phyloP scores from a whole-genome alignment of 129 eudicot genomes.

The Pulicaria dysenterica region DNA sequence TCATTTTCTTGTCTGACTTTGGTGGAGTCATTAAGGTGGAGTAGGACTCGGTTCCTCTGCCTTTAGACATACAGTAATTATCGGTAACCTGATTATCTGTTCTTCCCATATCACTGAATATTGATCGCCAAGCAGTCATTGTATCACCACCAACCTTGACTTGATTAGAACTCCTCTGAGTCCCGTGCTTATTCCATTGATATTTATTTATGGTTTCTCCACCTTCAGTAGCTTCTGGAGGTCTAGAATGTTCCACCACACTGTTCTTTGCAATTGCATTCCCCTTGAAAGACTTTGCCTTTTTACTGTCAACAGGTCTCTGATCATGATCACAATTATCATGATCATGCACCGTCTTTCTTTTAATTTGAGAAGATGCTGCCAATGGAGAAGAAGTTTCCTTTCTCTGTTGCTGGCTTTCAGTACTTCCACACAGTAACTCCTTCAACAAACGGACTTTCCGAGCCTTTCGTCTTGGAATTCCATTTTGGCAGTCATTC shows the following conservation, averaged over 20 bases:
- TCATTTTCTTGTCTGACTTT: constrained; percentile 37
- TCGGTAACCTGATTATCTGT: constrained; percentile 25
- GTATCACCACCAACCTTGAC: constrained; percentile 28
- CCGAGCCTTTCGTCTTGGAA: constrained; percentile 45
- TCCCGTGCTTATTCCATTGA: constrained; percentile 39
- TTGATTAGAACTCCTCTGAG: constrained; percentile 32
- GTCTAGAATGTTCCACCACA: constrained; percentile 27
- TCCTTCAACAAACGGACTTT: constrained; percentile 73
- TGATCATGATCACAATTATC: constrained; percentile 24
- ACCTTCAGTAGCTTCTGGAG: constrained; percentile 29
- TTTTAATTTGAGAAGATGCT: constrained; percentile 39
- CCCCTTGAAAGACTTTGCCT: constrained; percentile 28
- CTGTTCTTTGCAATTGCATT: constrained; percentile 22
- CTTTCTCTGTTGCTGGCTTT: constrained; percentile 30
- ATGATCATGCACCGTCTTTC: constrained; percentile 35
- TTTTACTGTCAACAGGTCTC: constrained; percentile 35
- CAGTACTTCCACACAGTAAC: constrained; percentile 42
- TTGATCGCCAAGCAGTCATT: constrained; percentile 33
- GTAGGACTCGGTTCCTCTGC: constrained; percentile 35
- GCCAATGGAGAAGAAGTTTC: constrained; percentile 27
- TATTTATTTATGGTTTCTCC: constrained; percentile 20
- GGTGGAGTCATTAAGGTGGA: constrained; percentile 38
- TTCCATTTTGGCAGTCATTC: constrained; percentile 39
- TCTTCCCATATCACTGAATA: constrained; percentile 33
- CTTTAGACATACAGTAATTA: constrained; percentile 14